Percentiles rank a stretch among this genome's conserved stretches.
Evolutionary conservation across 768 basidiomycete genomes (phyloP).

Genomic region (Strobilomyces dryophilus): DNA sequence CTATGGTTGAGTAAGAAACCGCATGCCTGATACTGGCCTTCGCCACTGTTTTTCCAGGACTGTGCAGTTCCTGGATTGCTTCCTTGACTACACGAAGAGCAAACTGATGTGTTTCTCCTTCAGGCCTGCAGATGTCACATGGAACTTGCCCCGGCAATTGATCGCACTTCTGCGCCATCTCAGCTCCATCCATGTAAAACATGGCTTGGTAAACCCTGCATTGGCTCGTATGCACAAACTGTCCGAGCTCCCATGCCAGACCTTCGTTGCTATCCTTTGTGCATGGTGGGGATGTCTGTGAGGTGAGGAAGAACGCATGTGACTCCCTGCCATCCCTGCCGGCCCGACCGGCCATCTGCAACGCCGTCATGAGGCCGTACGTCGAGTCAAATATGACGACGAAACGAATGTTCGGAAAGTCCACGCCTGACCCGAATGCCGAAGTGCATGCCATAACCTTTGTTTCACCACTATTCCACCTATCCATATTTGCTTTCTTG

Average conservation of each 20-base stretch:
- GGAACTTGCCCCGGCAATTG: neutral
- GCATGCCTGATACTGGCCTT: neutral
- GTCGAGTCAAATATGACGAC: no score
- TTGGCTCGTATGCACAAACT: neutral
- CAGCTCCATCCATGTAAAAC: neutral
- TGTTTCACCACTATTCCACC: neutral
- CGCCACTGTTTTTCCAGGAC: neutral
- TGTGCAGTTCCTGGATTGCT: neutral
- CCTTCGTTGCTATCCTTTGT: neutral
- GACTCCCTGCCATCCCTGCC: slow-evolving; percentile 1
- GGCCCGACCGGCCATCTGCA: slow-evolving; percentile 1
- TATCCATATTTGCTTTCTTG: neutral
- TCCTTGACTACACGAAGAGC: neutral
- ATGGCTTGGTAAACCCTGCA: neutral
- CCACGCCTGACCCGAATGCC: no score
- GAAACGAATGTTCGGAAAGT: no score
- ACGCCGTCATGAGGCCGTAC: no score
- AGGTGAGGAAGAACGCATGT: neutral
- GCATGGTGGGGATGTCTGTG: neutral
- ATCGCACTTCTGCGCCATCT: neutral
- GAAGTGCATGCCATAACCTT: no score
- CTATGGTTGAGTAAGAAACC: no score
- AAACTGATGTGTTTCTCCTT: neutral
- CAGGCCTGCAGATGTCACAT: neutral
- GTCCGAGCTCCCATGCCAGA: neutral